Conservation (phyloP, 345 rosid species). For the Salix brachista region DNA sequence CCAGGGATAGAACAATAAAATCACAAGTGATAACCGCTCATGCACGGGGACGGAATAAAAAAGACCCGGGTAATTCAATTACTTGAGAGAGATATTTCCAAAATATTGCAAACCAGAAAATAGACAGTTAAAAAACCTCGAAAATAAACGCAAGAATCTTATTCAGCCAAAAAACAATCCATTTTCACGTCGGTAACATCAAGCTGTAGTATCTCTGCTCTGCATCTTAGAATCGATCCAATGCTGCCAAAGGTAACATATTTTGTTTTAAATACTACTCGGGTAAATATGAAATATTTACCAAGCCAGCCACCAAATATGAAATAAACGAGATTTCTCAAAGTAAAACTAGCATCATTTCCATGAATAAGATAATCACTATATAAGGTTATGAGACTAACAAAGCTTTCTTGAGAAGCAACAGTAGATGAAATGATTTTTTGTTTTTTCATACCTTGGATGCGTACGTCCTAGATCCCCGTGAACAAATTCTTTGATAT, state of each 20-base stretch:
- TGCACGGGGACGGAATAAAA: too few relatives aligned
- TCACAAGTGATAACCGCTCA: too few relatives aligned
- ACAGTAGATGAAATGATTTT: background rate
- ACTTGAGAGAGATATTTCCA: too few relatives aligned
- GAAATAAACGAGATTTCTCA: background rate
- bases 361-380: background rate
- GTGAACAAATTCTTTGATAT: constrained; percentile 92
- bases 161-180: constrained; percentile 47
- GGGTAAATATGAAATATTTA: background rate
- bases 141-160: background rate
- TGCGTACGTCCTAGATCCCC: constrained; percentile 94
- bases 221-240: constrained; percentile 78
- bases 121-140: background rate
- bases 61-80: too few relatives aligned
- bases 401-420: constrained; percentile 26
- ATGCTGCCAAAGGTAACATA: constrained; percentile 40
- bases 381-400: background rate
- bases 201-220: constrained; percentile 86
- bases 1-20: too few relatives aligned
- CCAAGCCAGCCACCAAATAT: background rate
- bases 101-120: background rate
- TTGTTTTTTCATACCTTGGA: constrained; percentile 58
- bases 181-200: constrained; percentile 92
- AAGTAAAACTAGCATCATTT: background rate
- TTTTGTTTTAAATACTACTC: background rate